Evolutionary conservation across 2,329 filamentous ascomycete species (phyloP).

Genomic region (Alternaria ventricosa): DNA sequence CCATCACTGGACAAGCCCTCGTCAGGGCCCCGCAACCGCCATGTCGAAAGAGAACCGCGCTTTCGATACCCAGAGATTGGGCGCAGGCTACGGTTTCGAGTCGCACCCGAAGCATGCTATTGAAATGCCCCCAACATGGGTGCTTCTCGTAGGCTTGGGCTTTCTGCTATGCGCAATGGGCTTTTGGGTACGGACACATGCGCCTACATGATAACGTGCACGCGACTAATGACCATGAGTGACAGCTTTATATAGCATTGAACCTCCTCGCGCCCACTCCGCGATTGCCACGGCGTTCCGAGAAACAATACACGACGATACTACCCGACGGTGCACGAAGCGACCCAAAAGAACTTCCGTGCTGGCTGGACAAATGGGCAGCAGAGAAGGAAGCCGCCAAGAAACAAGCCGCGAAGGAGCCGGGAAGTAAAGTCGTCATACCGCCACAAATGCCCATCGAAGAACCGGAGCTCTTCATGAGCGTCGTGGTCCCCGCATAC

Average conservation of each 20-base stretch:
- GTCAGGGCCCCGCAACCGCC: constrained; percentile 11
- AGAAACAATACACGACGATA: constrained; percentile 85
- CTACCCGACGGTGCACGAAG: constrained; percentile 67
- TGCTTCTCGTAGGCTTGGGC: constrained; percentile 31
- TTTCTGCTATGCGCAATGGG: constrained; percentile 32
- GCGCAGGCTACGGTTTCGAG: constrained; percentile 37
- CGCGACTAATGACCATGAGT: neutral
- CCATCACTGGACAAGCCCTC: constrained; percentile 16
- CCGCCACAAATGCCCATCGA: constrained; percentile 65
- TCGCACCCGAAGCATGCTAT: constrained; percentile 27
- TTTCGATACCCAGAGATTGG: constrained; percentile 31
- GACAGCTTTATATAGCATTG: constrained; percentile 70
- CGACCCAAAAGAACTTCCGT: constrained; percentile 69
- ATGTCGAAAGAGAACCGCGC: constrained; percentile 34
- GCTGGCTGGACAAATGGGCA: constrained; percentile 83
- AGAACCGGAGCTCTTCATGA: constrained; percentile 81
- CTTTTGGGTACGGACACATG: constrained; percentile 36
- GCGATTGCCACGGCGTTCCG: constrained; percentile 73
- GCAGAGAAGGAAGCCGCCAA: constrained; percentile 60
- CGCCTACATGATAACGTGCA: neutral
- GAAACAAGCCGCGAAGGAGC: constrained; percentile 33
- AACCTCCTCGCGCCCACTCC: constrained; percentile 81
- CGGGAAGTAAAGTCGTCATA: constrained; percentile 28
- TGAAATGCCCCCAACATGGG: constrained; percentile 44
- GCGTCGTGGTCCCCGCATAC: constrained; percentile 91